phyloP scores from a whole-genome alignment of 192 early-diverging fungal genomes.

The Linderina pennispora region DNA sequence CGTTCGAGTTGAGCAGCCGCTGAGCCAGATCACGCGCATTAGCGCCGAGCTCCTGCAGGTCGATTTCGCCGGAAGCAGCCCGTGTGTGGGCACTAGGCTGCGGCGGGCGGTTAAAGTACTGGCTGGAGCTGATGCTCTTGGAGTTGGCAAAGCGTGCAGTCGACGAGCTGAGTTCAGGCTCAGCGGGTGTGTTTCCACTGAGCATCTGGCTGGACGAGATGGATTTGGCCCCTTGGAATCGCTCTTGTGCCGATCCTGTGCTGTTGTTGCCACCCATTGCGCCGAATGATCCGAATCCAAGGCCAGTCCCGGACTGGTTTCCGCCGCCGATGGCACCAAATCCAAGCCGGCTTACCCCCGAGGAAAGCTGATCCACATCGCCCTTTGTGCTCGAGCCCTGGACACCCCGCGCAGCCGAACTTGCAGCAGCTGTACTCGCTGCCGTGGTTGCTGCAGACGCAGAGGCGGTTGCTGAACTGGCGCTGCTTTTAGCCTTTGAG shows the following conservation, averaged over 20 bases:
- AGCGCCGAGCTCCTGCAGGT: constrained; percentile 44
- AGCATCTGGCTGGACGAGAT: constrained; percentile 22
- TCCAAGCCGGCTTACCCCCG: constrained; percentile 64
- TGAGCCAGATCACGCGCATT: constrained; percentile 48
- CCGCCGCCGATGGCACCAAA: constrained; percentile 44
- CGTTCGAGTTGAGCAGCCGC: constrained; percentile 43
- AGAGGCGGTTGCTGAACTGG: neutral
- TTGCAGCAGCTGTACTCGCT: neutral
- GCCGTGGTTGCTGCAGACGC: neutral
- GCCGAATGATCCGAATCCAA: constrained; percentile 48
- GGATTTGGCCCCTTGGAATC: constrained; percentile 5
- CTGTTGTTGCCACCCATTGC: constrained; percentile 15
- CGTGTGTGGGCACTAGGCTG: constrained; percentile 51
- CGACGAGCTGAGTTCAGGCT: constrained; percentile 3
- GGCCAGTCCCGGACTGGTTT: neutral
- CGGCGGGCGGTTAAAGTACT: constrained; percentile 82
- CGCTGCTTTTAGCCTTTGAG: neutral
- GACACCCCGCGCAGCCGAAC: too few species aligned
- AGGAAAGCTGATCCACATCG: constrained; percentile 51
- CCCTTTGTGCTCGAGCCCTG: too few species aligned
- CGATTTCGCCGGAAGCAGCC: constrained; percentile 69
- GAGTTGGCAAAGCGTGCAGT: constrained; percentile 76
- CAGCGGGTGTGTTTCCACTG: constrained; percentile 8
- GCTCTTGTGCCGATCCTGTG: constrained; percentile 4
- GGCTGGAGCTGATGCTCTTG: constrained; percentile 86